Evolutionary conservation across 345 rosid species (phyloP).

Genomic region (Populus pruinosa): DNA sequence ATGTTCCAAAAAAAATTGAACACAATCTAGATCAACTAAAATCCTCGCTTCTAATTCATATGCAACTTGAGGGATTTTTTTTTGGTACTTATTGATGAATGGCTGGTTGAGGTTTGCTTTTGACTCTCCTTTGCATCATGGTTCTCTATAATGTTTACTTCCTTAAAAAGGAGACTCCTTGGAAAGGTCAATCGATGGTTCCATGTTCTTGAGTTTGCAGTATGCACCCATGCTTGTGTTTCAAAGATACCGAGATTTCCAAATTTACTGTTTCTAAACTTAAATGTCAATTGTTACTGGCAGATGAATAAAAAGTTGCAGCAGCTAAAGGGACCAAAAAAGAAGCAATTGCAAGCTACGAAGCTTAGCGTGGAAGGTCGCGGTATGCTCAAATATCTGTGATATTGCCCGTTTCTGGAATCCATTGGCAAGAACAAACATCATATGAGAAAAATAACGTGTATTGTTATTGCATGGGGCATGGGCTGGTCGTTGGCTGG

Average conservation of each 20-base stretch:
- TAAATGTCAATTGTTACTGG: not conserved
- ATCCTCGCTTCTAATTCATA: not conserved
- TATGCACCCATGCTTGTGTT: not conserved
- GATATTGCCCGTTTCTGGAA: not conserved
- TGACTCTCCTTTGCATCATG: not conserved
- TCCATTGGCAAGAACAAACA: not conserved
- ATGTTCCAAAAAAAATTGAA: not conserved
- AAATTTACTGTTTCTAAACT: conserved; percentile 6
- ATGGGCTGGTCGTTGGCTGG: not conserved
- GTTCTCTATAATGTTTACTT: not conserved
- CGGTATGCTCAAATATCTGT: conserved; percentile 92
- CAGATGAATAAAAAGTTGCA: conserved; percentile 97
- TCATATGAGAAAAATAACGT: not conserved
- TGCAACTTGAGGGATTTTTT: not conserved
- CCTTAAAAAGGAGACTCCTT: not conserved
- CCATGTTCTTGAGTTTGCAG: not conserved
- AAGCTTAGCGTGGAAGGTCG: conserved; percentile 94
- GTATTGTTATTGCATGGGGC: not conserved
- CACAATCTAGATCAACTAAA: not conserved
- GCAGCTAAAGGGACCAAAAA: conserved; percentile 92
- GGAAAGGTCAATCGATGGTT: not conserved
- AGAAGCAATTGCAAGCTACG: conserved; percentile 88
- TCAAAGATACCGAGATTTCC: not conserved
- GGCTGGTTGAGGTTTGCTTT: not conserved
- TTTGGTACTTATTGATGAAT: not conserved